phyloP scores from a whole-genome alignment of 148 eudicot species.

The Silene uniflora region DNA sequence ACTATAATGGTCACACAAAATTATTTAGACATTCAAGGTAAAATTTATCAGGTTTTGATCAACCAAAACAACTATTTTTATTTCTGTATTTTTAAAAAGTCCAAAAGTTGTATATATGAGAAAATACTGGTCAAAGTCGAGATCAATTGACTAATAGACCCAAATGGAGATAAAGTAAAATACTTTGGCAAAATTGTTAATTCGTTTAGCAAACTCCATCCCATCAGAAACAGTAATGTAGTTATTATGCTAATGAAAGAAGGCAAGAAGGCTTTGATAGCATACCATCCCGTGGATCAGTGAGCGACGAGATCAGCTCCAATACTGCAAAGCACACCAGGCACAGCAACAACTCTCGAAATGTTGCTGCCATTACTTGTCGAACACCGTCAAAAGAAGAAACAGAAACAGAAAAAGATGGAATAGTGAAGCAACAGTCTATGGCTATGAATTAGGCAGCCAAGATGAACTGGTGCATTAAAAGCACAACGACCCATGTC shows the following conservation, averaged over 20 bases:
- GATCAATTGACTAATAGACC: no score
- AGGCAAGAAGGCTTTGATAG: neutral
- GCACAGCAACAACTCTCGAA: slow-evolving; percentile 18
- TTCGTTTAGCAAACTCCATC: no score
- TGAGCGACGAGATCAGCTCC: slow-evolving; percentile 34
- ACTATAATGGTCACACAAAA: neutral
- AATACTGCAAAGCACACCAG: slow-evolving; percentile 19
- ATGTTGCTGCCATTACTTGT: slow-evolving; percentile 5
- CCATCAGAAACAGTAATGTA: no score
- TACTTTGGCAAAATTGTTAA: no score
- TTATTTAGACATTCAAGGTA: neutral
- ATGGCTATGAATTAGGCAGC: neutral
- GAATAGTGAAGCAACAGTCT: neutral
- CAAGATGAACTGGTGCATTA: neutral
- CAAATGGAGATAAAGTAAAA: no score
- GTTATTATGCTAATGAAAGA: neutral
- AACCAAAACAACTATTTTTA: no score
- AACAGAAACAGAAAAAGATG: neutral
- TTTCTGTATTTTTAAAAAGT: neutral
- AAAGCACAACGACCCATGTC: neutral
- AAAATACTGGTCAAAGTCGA: no score
- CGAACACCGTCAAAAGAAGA: neutral
- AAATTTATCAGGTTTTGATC: neutral
- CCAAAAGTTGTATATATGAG: no score
- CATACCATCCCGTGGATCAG: slow-evolving; percentile 64